A percentile compares a stretch with the other conserved stretches of the same genome.
phyloP scores from a whole-genome alignment of 352 stramenopile species.

The Elongisporangium anandrum region DNA sequence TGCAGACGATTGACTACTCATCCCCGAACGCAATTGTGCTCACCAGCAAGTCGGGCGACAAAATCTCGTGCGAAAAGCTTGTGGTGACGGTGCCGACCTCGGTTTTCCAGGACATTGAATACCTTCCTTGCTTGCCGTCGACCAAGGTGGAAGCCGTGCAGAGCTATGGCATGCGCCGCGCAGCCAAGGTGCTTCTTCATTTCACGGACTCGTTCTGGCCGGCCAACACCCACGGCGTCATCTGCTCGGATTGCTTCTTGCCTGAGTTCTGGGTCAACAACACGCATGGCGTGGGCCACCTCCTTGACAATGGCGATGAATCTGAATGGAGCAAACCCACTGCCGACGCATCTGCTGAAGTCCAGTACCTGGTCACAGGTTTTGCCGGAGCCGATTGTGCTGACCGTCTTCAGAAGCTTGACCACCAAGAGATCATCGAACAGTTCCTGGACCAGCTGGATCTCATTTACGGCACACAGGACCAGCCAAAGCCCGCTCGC shows the following conservation, averaged over 20 bases:
- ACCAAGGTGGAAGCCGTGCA: slow-evolving; percentile 51
- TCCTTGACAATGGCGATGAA: slow-evolving; percentile 55
- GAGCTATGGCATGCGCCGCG: slow-evolving; percentile 72
- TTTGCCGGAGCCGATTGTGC: slow-evolving; percentile 68
- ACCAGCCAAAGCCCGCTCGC: slow-evolving; percentile 45
- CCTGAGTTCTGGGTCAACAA: slow-evolving; percentile 85
- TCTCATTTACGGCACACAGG: slow-evolving; percentile 62
- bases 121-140: slow-evolving; percentile 50
- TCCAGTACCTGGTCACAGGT: slow-evolving; percentile 71
- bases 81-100: slow-evolving; percentile 78
- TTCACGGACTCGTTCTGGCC: slow-evolving; percentile 67
- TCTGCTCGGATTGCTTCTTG: slow-evolving; percentile 80
- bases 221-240: slow-evolving; percentile 65
- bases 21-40: slow-evolving; percentile 40
- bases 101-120: slow-evolving; percentile 72
- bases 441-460: slow-evolving; percentile 72
- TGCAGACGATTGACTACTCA: slow-evolving; percentile 57
- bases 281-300: slow-evolving; percentile 52
- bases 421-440: slow-evolving; percentile 48
- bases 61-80: slow-evolving; percentile 49
- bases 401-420: slow-evolving; percentile 38
- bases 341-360: slow-evolving; percentile 6
- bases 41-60: slow-evolving; percentile 47
- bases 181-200: slow-evolving; percentile 74
- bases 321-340: background rate